Evolutionary conservation across 1,284 basidiomycete species (phyloP), one percentile per base, ranked within the genome.

Genomic region (Meira nashicola): DNA sequence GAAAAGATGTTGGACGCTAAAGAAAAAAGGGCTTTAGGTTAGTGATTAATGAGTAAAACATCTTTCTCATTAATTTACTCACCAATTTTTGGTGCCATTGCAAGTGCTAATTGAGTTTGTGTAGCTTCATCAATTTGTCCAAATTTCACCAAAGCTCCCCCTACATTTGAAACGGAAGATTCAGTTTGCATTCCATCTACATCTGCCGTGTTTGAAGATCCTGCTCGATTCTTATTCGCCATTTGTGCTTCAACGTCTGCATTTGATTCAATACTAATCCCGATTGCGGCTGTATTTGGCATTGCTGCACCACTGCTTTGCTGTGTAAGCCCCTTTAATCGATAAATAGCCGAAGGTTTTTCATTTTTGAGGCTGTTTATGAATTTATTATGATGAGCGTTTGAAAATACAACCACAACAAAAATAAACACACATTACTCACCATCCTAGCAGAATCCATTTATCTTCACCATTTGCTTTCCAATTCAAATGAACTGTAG

Each of bases 311-410:
- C 41, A 1, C 14, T n/a, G 19, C 15, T 25, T 11, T 33, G 21
- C 17, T 52, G 50, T 23, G 57, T 21, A 2, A 58, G 48, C 12
- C 57, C 55, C 19, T 54, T 57, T 9, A 57, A n/a, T 3, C 67
- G 65, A 61, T 73, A 78, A n/a, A 78, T 76, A 40, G 76, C 71
- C 21, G 71, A 74, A 0, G 76, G 76, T 54, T 77, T 78, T 10
- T 63, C 62, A 50, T 78, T 78, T 21, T 57, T 58, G 17, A 78
- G 41, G 23, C 68, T 70, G 58, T 38, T 2, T 53, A 4, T 2
- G 54, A 7, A 40, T 53, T 40, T 2, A 12, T 19, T 4, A 33
- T n/a, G 37, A 17, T 21, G 15, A 17, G 11, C 6, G 55, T n/a
- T 21, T 57, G 46, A 17, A n/a, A n/a, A n/a, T n/a, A n/a, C n/a